Percentiles rank a stretch among this genome's conserved stretches.
Evolutionary conservation across 2,329 filamentous ascomycete species (phyloP).

Genomic region (Aspergillus pseudonomiae): DNA sequence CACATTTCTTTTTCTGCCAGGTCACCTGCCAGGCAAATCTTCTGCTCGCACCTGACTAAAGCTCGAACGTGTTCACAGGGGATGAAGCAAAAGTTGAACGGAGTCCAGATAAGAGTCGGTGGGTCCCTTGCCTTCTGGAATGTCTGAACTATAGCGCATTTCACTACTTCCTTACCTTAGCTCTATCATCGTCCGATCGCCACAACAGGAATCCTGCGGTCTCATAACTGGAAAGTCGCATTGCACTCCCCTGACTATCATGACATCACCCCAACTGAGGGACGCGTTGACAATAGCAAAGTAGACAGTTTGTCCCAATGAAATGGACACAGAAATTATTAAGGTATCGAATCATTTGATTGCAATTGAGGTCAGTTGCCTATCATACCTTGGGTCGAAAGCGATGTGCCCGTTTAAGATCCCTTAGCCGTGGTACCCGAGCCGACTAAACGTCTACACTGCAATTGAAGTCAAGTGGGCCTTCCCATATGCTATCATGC

Average conservation of each 20-base stretch:
- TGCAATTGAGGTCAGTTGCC: not conserved
- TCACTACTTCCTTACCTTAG: not conserved
- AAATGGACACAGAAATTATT: not conserved
- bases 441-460: not conserved
- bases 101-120: constrained; percentile 3
- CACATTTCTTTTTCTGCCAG: not conserved
- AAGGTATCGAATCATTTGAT: constrained; percentile 1
- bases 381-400: not conserved
- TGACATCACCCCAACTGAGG: constrained; percentile 3
- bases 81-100: not conserved
- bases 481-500: not conserved
- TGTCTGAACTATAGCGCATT: not conserved
- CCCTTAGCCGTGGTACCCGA: not conserved
- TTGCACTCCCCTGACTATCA: not conserved
- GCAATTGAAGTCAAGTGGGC: not conserved
- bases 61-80: not conserved
- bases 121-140: constrained; percentile 5
- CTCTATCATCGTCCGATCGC: not conserved
- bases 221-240: not conserved
- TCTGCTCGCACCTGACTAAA: not conserved
- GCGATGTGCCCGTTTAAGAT: not conserved
- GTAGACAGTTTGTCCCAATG: not conserved
- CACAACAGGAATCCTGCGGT: not conserved
- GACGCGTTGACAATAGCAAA: constrained; percentile 2
- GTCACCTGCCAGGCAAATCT: not conserved